phyloP scores from a whole-genome alignment of 768 basidiomycete species.

The Leccinum disarticulatum region DNA sequence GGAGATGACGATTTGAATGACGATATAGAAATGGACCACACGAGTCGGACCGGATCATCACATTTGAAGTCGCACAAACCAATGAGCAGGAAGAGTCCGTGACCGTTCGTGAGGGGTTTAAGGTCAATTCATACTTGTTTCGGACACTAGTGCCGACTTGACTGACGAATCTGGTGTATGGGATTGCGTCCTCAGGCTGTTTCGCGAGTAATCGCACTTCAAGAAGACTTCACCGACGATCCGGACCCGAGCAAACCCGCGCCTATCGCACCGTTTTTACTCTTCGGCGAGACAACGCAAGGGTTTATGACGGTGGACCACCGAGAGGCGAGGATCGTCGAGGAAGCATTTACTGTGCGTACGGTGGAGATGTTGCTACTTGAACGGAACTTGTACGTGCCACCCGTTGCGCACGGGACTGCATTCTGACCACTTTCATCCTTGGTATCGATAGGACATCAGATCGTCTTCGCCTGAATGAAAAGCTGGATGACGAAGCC shows the following conservation, averaged over 20 bases:
- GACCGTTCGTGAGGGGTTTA: constrained; percentile 42
- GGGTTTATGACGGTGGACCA: constrained; percentile 38
- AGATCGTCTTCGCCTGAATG: constrained; percentile 25
- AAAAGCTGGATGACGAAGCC: constrained; percentile 25
- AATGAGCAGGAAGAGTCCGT: constrained; percentile 56
- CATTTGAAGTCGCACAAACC: constrained; percentile 54
- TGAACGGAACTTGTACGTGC: constrained; percentile 20
- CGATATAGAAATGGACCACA: constrained; percentile 34
- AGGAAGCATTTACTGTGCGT: neutral
- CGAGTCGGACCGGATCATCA: constrained; percentile 47
- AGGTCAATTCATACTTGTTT: constrained; percentile 30
- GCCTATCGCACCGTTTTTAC: constrained; percentile 27
- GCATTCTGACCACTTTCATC: neutral
- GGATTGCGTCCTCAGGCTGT: constrained; percentile 2
- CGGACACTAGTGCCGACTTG: neutral
- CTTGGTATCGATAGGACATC: constrained; percentile 14
- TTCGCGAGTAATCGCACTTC: constrained; percentile 14
- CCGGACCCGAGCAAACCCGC: constrained; percentile 3
- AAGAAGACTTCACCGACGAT: constrained; percentile 10
- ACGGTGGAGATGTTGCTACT: constrained; percentile 14
- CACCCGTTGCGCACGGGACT: neutral
- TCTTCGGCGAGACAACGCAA: constrained; percentile 42
- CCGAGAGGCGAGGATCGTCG: constrained; percentile 7
- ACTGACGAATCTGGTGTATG: neutral
- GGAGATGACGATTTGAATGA: constrained; percentile 27